A percentile compares a stretch with the other conserved stretches of the same genome.
These are phyloP conservation scores for Phytophthora palmivora DNA, from an alignment of 352 stramenopile species.

Conservation along the genomic window DNA sequence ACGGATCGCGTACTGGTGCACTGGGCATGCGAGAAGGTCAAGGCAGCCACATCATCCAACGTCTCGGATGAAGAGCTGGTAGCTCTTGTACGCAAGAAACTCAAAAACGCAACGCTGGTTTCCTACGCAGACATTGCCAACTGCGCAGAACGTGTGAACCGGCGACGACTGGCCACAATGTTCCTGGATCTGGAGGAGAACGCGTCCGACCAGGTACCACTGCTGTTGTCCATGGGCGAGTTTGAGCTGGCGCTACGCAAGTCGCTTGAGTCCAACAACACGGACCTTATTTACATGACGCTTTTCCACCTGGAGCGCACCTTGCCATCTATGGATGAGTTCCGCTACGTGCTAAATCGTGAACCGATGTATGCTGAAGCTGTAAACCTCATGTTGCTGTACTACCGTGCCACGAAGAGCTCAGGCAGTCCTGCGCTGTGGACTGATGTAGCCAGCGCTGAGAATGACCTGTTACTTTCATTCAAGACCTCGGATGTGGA, in stretches of 20 bases:
- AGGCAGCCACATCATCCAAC: conserved; percentile 53
- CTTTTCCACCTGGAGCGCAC: conserved; percentile 89
- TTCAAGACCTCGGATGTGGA: conserved; percentile 71
- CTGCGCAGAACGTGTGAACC: conserved; percentile 82
- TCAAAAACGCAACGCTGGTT: conserved; percentile 81
- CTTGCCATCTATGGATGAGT: conserved; percentile 82
- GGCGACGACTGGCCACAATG: conserved; percentile 88
- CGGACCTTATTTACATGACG: conserved; percentile 90
- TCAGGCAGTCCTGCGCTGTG: conserved; percentile 64
- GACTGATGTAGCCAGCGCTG: conserved; percentile 67
- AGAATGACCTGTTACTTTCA: conserved; percentile 79
- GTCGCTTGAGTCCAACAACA: conserved; percentile 89
- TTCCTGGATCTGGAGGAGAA: conserved; percentile 90
- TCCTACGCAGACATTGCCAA: conserved; percentile 87
- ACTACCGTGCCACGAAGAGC: conserved; percentile 82
- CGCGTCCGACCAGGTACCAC: conserved; percentile 87
- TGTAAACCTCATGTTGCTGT: conserved; percentile 78
- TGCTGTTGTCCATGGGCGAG: conserved; percentile 92
- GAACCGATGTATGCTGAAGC: conserved; percentile 78
- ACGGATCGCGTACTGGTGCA: conserved; percentile 90
- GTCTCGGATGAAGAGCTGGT: conserved; percentile 84
- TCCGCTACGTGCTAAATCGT: conserved; percentile 76
- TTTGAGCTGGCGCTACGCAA: conserved; percentile 92
- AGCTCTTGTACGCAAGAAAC: conserved; percentile 84
- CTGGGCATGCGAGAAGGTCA: conserved; percentile 92